A percentile compares a stretch with the other conserved stretches of the same genome.
These are phyloP conservation scores for Nelumbo lutea DNA, from an alignment of 164 flowering plant species.

Conservation along the genomic window DNA sequence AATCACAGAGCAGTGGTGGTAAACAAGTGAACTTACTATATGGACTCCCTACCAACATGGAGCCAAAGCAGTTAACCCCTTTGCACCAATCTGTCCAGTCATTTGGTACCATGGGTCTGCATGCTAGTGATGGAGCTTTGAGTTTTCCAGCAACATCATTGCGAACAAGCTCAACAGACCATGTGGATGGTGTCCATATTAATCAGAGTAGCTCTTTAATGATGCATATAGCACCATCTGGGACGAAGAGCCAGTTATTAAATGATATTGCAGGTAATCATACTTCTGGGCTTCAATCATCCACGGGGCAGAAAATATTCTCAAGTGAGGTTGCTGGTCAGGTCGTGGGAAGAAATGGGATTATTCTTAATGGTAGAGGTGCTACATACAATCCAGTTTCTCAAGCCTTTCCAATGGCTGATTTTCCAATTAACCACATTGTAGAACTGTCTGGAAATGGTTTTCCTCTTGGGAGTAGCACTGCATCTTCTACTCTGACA, in stretches of 20 bases:
- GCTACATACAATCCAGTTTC: slow-evolving; percentile 32
- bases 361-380: slow-evolving; percentile 29
- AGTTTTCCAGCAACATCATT: neutral
- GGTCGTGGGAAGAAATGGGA: slow-evolving; percentile 33
- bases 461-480: slow-evolving; percentile 42
- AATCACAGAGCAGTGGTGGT: slow-evolving; percentile 22
- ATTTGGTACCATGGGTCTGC: slow-evolving; percentile 39
- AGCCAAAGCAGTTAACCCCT: slow-evolving; percentile 57
- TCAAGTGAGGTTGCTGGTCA: slow-evolving; percentile 30
- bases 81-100: slow-evolving; percentile 51
- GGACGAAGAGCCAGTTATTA: slow-evolving; percentile 36
- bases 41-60: slow-evolving; percentile 74
- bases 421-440: slow-evolving; percentile 36
- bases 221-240: slow-evolving; percentile 54
- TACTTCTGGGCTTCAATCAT: slow-evolving; percentile 28
- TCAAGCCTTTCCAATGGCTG: slow-evolving; percentile 37
- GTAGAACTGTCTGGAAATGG: slow-evolving; percentile 42
- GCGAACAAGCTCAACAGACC: slow-evolving; percentile 13
- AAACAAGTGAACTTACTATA: slow-evolving; percentile 60
- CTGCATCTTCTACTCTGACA: slow-evolving; percentile 27
- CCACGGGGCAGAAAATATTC: slow-evolving; percentile 37
- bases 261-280: slow-evolving; percentile 29
- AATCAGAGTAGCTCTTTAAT: slow-evolving; percentile 31
- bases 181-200: slow-evolving; percentile 21
- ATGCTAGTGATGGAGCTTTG: slow-evolving; percentile 14